Conservation (phyloP, 176 grass and related monocot species). For the Cenchrus americanus region DNA sequence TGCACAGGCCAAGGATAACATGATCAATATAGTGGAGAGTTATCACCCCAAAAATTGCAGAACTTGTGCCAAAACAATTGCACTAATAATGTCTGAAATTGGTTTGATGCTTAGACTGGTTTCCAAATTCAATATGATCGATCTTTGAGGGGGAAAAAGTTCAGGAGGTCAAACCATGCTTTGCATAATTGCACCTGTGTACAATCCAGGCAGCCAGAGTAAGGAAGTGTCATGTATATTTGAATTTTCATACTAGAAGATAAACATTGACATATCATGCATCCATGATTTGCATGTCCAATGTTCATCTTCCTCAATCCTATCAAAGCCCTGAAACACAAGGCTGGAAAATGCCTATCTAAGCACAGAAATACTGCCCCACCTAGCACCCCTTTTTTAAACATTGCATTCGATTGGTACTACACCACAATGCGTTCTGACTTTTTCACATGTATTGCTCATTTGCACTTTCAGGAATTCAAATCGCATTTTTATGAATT, state of each 20-base stretch:
- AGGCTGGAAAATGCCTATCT: not conserved
- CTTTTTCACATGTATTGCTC: slow-evolving; percentile 7
- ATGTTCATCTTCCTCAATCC: not conserved
- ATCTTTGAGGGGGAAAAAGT: not conserved
- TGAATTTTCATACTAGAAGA: not conserved
- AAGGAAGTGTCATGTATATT: not conserved
- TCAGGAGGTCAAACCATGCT: not conserved
- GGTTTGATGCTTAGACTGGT: not conserved
- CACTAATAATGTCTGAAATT: slow-evolving; percentile 15
- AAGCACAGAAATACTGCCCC: not conserved
- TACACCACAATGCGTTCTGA: slow-evolving; percentile 3
- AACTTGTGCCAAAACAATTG: not conserved
- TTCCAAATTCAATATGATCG: not conserved
- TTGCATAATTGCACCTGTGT: not conserved
- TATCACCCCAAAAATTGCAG: not conserved
- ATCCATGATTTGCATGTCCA: not conserved
- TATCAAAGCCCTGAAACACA: not conserved
- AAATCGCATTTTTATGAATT: slow-evolving; percentile 12
- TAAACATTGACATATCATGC: not conserved
- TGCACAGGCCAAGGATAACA: slow-evolving; percentile 42
- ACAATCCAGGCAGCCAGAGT: not conserved
- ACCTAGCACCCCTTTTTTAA: not conserved
- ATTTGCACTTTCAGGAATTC: slow-evolving; percentile 23
- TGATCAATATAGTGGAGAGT: slow-evolving; percentile 10
- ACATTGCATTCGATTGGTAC: not conserved